Conservation (phyloP, 225 moss, liverwort and hornwort genomes). For the Antitrichia curtipendula region DNA sequence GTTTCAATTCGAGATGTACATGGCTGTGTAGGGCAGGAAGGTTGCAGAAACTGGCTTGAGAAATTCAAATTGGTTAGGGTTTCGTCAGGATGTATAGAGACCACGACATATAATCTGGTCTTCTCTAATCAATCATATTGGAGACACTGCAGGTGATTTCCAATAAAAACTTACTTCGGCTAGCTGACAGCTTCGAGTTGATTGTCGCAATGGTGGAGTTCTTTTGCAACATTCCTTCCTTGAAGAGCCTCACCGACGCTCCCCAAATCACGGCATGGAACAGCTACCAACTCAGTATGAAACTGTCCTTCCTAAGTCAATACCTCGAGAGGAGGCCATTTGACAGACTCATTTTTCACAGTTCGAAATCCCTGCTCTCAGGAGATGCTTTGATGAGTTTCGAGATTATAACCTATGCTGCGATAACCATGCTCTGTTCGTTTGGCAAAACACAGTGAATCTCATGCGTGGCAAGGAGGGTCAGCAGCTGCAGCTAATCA, state of each 20-base stretch:
- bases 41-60: not conserved
- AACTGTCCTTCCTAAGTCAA: not conserved
- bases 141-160: not conserved
- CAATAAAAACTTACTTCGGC: not conserved
- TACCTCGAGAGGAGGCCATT: not conserved
- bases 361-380: not conserved
- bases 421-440: not conserved
- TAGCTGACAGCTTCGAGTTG: not conserved
- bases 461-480: constrained; percentile 36
- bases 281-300: constrained; percentile 32
- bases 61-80: not conserved
- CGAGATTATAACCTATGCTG: not conserved
- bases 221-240: constrained; percentile 23
- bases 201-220: constrained; percentile 33
- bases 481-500: constrained; percentile 56
- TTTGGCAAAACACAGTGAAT: constrained; percentile 16
- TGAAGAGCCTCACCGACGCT: constrained; percentile 16
- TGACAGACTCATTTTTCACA: not conserved
- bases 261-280: constrained; percentile 35
- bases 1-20: not conserved
- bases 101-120: not conserved
- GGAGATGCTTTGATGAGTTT: not conserved
- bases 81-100: not conserved
- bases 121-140: not conserved
- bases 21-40: not conserved